Evolutionary conservation across 352 stramenopile genomes (phyloP).

Genomic region (Lagenidium giganteum): DNA sequence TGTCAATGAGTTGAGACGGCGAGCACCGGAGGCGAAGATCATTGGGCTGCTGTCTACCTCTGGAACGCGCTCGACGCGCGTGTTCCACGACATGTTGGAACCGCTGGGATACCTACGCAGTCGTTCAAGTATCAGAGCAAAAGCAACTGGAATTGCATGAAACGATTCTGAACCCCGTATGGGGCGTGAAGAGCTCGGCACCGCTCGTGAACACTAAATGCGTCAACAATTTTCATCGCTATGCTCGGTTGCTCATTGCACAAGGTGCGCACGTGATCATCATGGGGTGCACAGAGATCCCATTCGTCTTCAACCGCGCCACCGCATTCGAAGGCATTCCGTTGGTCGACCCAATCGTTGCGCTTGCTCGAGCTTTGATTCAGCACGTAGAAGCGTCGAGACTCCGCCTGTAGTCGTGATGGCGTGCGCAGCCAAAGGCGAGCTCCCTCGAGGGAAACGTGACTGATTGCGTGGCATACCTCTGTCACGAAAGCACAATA

Average conservation of each 20-base stretch:
- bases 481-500: too few species aligned
- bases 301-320: conserved; percentile 28
- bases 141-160: conserved; percentile 39
- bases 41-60: conserved; percentile 41
- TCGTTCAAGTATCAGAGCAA: conserved; percentile 28
- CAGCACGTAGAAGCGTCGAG: conserved; percentile 32
- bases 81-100: conserved; percentile 41
- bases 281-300: conserved; percentile 49
- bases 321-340: conserved; percentile 25
- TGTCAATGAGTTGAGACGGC: conserved; percentile 22
- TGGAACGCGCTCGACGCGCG: conserved; percentile 25
- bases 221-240: conserved; percentile 36
- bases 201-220: conserved; percentile 25
- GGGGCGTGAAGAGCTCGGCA: conserved; percentile 50
- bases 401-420: too few species aligned
- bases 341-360: conserved; percentile 38
- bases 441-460: too few species aligned
- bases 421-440: too few species aligned
- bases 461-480: too few species aligned
- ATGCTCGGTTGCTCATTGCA: conserved; percentile 24
- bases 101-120: too few species aligned
- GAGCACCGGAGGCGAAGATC: too few species aligned
- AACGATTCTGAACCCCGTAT: conserved; percentile 40
- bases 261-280: conserved; percentile 35
- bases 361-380: conserved; percentile 40